Evolutionary conservation across 495 filamentous ascomycete genomes (phyloP).

Genomic region (Penicillium alfredii): DNA sequence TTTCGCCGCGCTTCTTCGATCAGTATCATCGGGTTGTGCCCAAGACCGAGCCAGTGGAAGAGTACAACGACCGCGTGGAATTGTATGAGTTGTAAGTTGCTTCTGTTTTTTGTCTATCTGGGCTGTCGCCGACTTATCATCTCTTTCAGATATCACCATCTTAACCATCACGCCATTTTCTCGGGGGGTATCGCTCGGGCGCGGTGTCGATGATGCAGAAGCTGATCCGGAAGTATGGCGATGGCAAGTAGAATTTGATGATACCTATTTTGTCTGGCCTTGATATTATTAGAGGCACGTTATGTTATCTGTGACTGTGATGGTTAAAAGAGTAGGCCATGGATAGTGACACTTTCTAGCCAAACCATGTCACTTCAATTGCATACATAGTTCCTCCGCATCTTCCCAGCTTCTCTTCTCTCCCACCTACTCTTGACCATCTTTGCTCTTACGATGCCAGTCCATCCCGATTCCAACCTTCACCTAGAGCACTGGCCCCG

Average conservation of each 20-base stretch:
- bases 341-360: too few species aligned
- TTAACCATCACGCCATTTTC: constrained; percentile 86
- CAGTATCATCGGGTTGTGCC: constrained; percentile 70
- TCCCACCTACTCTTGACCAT: background rate
- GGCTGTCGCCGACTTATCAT: too few species aligned
- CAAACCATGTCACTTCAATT: too few species aligned
- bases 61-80: constrained; percentile 74
- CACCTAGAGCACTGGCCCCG: constrained; percentile 46
- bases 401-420: background rate
- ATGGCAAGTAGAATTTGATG: constrained; percentile 6
- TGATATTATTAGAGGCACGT: too few species aligned
- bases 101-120: background rate
- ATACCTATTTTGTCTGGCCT: too few species aligned
- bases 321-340: too few species aligned
- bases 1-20: constrained; percentile 61
- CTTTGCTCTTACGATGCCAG: constrained; percentile 10
- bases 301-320: too few species aligned
- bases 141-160: constrained; percentile 77
- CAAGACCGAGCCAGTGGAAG: constrained; percentile 73
- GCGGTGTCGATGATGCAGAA: constrained; percentile 70
- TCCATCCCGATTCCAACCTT: constrained; percentile 40
- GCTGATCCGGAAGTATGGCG: constrained; percentile 61
- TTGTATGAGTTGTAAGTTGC: constrained; percentile 75
- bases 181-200: constrained; percentile 64
- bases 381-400: background rate